Base-by-base conservation (phyloP, 495 filamentous ascomycete species). In the Talaromyces adpressus region DNA sequence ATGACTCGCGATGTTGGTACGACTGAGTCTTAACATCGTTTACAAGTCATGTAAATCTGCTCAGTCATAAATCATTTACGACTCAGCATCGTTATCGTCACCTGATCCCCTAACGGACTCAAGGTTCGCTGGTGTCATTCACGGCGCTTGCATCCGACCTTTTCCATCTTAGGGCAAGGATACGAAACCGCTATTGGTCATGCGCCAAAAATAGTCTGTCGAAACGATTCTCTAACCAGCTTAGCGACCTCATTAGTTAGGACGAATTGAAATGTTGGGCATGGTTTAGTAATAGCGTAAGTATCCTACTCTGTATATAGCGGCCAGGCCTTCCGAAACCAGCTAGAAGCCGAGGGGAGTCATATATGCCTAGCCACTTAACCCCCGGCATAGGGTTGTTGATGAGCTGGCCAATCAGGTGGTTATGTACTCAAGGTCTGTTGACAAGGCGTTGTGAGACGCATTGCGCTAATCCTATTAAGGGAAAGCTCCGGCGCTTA, bases 401-500 rank as follows among this genome's bases (percentile, higher is more conserved):
- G 32, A 34, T 11, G 32, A 18, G 27, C 27, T 22, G 16, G 20
- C 47, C 47, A n/a, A 51, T 51, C 47, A 51, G 53, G 14, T 16
- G 27, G 53, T 5, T 3, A 57, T 16, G 1, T 3, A 25, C 53
- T 34, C 32, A 34, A 34, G 32, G 32, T 34, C 11, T 34, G 32
- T 34, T 34, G 32, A 34, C 32, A 12, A 34, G 32, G 27, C 27
- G 32, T 34, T 12, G 32, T 34, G 32, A 34, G 32, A 34, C 32
- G 32, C 32, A 34, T 34, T 8, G 9, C 23, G 2, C 53, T 57
- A 25, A 6, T 30, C 16, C 12, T 1, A 14, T 27, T 0, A 1
- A 29, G 53, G 53, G 14, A 57, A 25, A 57, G 53, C 53, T 23
- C 53, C 22, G 16, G 53, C 53, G 53, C 53, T 57, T 57, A 57